phyloP scores from a whole-genome alignment of 352 stramenopile species.

The Globisporangium radiosum region DNA sequence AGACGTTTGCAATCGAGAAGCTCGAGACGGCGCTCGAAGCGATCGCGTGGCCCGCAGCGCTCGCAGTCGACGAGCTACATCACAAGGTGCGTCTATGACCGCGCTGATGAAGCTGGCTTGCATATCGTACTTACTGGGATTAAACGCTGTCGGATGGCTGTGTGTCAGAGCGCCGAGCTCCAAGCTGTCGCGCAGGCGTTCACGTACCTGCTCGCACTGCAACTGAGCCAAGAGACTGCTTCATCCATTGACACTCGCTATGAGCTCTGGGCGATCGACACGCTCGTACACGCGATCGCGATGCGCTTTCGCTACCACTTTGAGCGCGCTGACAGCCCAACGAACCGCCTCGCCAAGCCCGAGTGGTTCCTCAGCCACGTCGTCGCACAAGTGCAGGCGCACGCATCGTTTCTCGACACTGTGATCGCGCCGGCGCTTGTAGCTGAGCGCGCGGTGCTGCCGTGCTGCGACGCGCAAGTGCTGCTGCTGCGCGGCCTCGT shows the following conservation, averaged over 20 bases:
- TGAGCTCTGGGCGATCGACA: slow-evolving; percentile 63
- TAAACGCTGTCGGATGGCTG: not conserved
- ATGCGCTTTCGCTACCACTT: slow-evolving; percentile 74
- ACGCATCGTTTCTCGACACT: slow-evolving; percentile 33
- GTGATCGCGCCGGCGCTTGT: slow-evolving; percentile 44
- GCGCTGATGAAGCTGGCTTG: too few species aligned
- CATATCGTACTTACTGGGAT: not conserved
- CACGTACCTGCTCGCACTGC: slow-evolving; percentile 45
- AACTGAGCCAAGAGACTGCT: slow-evolving; percentile 26
- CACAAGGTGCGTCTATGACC: slow-evolving; percentile 15
- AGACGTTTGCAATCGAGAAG: slow-evolving; percentile 45
- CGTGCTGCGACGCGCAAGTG: slow-evolving; percentile 55
- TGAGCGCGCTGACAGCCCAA: slow-evolving; percentile 52
- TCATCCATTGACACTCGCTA: not conserved
- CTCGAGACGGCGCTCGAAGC: slow-evolving; percentile 33
- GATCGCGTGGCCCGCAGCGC: slow-evolving; percentile 41
- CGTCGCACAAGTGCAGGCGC: slow-evolving; percentile 40
- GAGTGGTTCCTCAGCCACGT: slow-evolving; percentile 70
- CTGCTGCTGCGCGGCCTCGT: slow-evolving; percentile 52
- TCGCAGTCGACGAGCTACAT: slow-evolving; percentile 23
- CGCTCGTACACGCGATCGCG: slow-evolving; percentile 44
- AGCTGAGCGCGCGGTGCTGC: slow-evolving; percentile 29
- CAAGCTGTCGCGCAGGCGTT: slow-evolving; percentile 33
- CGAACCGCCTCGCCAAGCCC: slow-evolving; percentile 65
- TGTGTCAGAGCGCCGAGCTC: slow-evolving; percentile 10